Percentiles rank a stretch among this genome's conserved stretches.
phyloP scores from a whole-genome alignment of 2,329 filamentous ascomycete genomes.

The Tolypocladium inflatum region DNA sequence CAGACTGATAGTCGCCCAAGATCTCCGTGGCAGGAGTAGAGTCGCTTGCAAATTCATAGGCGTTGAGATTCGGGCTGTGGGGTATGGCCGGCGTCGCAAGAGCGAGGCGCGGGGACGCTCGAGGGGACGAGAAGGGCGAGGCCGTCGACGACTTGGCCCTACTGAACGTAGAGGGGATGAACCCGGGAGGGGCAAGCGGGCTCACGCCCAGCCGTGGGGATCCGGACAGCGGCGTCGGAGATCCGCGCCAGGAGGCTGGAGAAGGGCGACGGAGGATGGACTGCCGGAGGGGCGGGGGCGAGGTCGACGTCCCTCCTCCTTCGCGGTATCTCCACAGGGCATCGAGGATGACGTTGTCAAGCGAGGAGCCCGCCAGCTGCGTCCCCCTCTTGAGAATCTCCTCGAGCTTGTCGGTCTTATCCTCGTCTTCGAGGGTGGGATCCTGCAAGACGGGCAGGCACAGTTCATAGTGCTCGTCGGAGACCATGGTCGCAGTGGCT shows the following conservation, averaged over 20 bases:
- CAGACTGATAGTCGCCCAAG: constrained; percentile 82
- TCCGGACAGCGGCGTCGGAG: constrained; percentile 70
- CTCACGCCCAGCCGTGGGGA: constrained; percentile 76
- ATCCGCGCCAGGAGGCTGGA: constrained; percentile 85
- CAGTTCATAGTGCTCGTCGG: constrained; percentile 85
- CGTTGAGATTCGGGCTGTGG: constrained; percentile 86
- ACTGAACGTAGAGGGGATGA: constrained; percentile 64
- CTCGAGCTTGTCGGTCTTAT: constrained; percentile 87
- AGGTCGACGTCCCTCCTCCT: constrained; percentile 53
- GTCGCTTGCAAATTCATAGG: constrained; percentile 87
- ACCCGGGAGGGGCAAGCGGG: constrained; percentile 76
- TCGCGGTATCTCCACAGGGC: constrained; percentile 80
- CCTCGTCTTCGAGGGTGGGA: constrained; percentile 76
- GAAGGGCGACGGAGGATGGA: constrained; percentile 85
- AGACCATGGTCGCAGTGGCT: constrained; percentile 58
- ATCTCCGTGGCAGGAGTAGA: constrained; percentile 72
- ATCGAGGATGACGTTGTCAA: constrained; percentile 87
- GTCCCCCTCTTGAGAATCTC: constrained; percentile 75
- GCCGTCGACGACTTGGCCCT: constrained; percentile 69
- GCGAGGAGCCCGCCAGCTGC: constrained; percentile 59
- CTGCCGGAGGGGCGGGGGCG: constrained; percentile 78
- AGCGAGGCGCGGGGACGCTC: constrained; percentile 83
- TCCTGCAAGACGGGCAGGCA: constrained; percentile 85
- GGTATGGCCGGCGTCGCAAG: constrained; percentile 86
- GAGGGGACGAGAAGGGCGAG: constrained; percentile 89